Evolutionary conservation across 495 filamentous ascomycete species (phyloP).

Genomic region (Podospora sp.): DNA sequence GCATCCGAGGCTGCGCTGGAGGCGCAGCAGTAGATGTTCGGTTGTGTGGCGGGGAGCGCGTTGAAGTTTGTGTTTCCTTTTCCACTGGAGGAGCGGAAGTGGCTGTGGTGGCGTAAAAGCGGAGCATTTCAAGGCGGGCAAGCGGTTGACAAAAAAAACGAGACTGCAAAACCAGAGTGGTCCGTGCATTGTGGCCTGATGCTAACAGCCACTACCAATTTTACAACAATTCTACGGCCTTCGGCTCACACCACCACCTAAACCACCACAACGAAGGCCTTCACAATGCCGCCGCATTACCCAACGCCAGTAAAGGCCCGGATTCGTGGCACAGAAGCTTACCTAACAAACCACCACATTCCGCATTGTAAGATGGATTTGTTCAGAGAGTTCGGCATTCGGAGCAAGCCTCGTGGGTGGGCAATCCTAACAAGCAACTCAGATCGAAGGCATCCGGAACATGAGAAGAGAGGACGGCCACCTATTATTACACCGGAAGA

Average conservation of each 20-base stretch:
- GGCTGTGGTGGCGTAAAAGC: too few relatives aligned
- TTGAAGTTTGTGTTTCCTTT: too few relatives aligned
- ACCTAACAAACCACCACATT: background rate
- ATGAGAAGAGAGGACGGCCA: background rate
- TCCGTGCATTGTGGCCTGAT: too few relatives aligned
- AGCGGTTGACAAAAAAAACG: too few relatives aligned
- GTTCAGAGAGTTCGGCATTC: background rate
- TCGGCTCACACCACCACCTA: background rate
- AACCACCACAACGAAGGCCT: background rate
- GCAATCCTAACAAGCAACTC: background rate
- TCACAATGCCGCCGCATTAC: background rate
- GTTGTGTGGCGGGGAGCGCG: too few relatives aligned
- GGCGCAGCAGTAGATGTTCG: too few relatives aligned
- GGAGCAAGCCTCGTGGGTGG: background rate
- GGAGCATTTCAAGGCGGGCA: background rate
- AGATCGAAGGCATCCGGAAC: conserved; percentile 3
- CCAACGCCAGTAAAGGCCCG: background rate
- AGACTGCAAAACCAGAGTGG: too few relatives aligned
- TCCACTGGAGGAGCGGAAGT: too few relatives aligned
- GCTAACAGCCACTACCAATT: conserved; percentile 2
- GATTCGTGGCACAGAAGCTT: background rate
- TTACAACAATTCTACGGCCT: background rate
- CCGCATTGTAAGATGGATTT: background rate
- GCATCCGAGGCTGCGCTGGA: too few relatives aligned
- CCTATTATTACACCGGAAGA: conserved; percentile 5